Evolutionary conservation across 169 alveolate species (phyloP).

Genomic region (Plasmodium coatneyi): DNA sequence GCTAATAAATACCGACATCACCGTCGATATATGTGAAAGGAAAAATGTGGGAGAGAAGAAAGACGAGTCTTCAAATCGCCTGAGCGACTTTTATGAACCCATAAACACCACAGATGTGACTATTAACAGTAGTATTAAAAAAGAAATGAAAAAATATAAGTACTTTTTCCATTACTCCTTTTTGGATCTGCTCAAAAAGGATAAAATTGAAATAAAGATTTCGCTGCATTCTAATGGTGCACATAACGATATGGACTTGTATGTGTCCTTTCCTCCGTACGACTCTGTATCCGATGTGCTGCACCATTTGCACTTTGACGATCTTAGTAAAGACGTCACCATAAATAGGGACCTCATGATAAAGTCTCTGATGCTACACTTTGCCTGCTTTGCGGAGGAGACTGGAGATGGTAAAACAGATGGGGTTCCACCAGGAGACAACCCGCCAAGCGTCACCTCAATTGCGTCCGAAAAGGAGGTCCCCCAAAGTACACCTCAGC

Average conservation of each 20-base stretch:
- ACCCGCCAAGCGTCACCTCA: background rate
- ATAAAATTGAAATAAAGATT: constrained; percentile 4
- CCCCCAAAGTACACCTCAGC: background rate
- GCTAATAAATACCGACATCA: constrained; percentile 49
- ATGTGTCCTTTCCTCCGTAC: constrained; percentile 47
- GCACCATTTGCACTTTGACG: constrained; percentile 52
- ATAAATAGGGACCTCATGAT: constrained; percentile 41
- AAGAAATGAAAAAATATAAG: constrained; percentile 44
- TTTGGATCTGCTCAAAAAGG: constrained; percentile 45
- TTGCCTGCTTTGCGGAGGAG: constrained; percentile 9
- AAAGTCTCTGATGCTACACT: constrained; percentile 22
- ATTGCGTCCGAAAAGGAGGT: no score
- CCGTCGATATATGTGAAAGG: constrained; percentile 58
- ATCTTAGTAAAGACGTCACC: constrained; percentile 4
- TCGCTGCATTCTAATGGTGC: background rate
- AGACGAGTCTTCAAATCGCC: background rate
- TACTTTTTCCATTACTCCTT: constrained; percentile 13
- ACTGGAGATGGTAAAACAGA: background rate
- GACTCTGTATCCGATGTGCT: constrained; percentile 30
- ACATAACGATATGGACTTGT: background rate
- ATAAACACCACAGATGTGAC: constrained; percentile 5
- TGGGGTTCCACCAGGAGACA: background rate
- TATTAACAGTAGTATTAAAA: background rate
- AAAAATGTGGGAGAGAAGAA: background rate
- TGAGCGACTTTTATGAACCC: constrained; percentile 14